Evolutionary conservation across 2,329 filamentous ascomycete genomes (phyloP).

Genomic region (Monosporascus cannonballus): DNA sequence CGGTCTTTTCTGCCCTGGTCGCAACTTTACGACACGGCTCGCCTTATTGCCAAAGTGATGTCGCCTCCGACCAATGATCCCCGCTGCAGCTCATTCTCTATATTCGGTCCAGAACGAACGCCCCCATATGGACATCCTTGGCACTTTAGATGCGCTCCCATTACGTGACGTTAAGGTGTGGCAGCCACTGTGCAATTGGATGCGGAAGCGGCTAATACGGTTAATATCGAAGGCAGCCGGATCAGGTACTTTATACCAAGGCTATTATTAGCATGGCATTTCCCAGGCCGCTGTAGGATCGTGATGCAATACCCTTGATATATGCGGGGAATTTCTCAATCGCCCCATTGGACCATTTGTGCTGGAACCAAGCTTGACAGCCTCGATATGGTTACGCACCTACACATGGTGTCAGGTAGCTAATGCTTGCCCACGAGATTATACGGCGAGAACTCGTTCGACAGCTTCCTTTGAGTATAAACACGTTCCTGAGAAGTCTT

Average conservation of each 20-base stretch:
- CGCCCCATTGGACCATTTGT: too few relatives aligned
- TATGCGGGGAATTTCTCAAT: too few relatives aligned
- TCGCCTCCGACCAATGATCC: background rate
- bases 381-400: too few relatives aligned
- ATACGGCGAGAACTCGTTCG: too few relatives aligned
- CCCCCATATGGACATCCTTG: constrained; percentile 7
- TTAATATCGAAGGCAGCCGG: constrained; percentile 9
- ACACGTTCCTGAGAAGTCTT: too few relatives aligned
- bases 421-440: too few relatives aligned
- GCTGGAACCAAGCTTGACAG: too few relatives aligned
- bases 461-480: too few relatives aligned
- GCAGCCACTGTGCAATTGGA: constrained; percentile 5
- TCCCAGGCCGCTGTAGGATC: background rate
- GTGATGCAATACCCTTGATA: background rate
- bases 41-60: background rate
- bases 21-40: background rate
- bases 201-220: constrained; percentile 18
- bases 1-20: background rate
- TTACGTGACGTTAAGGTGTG: constrained; percentile 1
- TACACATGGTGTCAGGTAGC: too few relatives aligned
- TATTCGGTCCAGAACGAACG: background rate
- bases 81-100: background rate
- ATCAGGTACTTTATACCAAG: background rate
- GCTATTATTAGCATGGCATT: constrained; percentile 7
- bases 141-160: constrained; percentile 11